Percentiles rank a stretch among this genome's conserved stretches.
Evolutionary conservation across 2,329 filamentous ascomycete genomes (phyloP).

Genomic region (Colletotrichum neosansevieriae): DNA sequence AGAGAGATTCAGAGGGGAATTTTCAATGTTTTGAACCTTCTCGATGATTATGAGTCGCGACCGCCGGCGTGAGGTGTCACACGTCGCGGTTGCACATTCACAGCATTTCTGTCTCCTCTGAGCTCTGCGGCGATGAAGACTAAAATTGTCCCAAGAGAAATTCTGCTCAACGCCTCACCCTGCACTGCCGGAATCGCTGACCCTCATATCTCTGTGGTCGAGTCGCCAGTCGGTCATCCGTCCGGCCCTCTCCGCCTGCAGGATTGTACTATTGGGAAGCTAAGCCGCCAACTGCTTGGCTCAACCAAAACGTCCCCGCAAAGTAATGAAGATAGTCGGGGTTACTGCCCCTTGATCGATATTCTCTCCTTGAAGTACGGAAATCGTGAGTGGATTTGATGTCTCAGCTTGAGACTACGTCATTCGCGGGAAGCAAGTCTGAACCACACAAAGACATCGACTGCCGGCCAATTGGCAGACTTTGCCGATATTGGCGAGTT

Average conservation of each 20-base stretch:
- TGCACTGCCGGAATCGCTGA: neutral
- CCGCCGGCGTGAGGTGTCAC: too few relatives aligned
- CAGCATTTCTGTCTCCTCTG: too few relatives aligned
- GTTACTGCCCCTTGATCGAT: neutral
- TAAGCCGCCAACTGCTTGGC: neutral
- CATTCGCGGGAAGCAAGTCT: neutral
- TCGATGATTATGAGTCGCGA: too few relatives aligned
- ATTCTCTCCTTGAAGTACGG: neutral
- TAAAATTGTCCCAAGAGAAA: too few relatives aligned
- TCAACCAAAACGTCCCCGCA: neutral
- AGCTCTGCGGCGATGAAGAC: too few relatives aligned
- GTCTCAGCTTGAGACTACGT: constrained; percentile 3
- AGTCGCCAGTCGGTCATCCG: neutral
- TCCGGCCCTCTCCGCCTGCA: neutral
- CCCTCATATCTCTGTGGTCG: neutral
- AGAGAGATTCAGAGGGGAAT: too few relatives aligned
- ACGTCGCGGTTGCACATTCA: too few relatives aligned
- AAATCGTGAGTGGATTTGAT: neutral
- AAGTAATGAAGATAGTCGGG: neutral
- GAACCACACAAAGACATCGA: neutral
- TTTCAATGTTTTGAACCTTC: too few relatives aligned
- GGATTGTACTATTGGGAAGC: constrained; percentile 12
- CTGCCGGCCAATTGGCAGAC: neutral
- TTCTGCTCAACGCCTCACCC: too few relatives aligned
- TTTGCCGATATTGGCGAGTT: neutral